A percentile compares a stretch with the other conserved stretches of the same genome.
phyloP scores from a whole-genome alignment of 352 stramenopile genomes.

The Pythium dissotocum region DNA sequence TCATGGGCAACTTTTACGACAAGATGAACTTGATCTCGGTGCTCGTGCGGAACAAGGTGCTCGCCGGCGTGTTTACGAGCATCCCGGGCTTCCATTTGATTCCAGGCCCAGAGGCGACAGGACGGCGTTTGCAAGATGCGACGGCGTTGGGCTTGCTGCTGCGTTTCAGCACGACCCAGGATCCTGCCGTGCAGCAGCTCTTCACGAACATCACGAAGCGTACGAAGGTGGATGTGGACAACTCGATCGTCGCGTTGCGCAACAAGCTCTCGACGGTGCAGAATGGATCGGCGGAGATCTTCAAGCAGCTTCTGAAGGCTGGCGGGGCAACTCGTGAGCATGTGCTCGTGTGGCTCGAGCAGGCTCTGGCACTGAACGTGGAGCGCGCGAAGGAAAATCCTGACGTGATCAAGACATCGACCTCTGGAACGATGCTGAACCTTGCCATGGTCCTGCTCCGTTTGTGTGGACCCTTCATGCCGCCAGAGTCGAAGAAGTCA shows the following conservation, averaged over 20 bases:
- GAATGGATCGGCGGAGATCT: conserved; percentile 54
- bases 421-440: conserved; percentile 81
- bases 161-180: conserved; percentile 71
- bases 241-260: conserved; percentile 62
- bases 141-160: conserved; percentile 77
- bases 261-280: conserved; percentile 74
- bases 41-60: conserved; percentile 65
- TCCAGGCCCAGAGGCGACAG: conserved; percentile 51
- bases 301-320: conserved; percentile 72
- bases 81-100: conserved; percentile 77
- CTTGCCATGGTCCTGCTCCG: conserved; percentile 74
- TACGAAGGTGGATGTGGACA: conserved; percentile 77
- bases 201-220: conserved; percentile 86
- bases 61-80: conserved; percentile 61
- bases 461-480: conserved; percentile 80
- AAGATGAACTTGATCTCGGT: conserved; percentile 69
- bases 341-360: conserved; percentile 75
- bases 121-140: conserved; percentile 71
- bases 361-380: conserved; percentile 70
- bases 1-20: conserved; percentile 76
- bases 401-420: conserved; percentile 58
- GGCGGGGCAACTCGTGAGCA: conserved; percentile 55
- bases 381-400: conserved; percentile 83
- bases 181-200: conserved; percentile 77
- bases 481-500: conserved; percentile 73